Base-by-base conservation (phyloP, 2,329 filamentous ascomycete species). In the Trichothecium roseum region DNA sequence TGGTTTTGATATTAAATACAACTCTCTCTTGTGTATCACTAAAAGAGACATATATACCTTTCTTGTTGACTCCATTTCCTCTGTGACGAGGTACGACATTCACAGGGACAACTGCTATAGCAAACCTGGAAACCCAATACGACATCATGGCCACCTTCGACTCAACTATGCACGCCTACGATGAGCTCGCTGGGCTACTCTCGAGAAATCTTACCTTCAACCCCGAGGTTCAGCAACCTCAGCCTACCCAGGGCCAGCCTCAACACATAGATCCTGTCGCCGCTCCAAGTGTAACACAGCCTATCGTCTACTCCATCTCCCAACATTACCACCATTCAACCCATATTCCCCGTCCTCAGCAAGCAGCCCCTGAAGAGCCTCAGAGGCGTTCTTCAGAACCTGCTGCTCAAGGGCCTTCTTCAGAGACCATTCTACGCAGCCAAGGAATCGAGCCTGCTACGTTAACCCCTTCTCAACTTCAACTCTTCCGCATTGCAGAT, bases 241-340 rank as follows among this genome's bases (percentile, higher is more conserved):
- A 48, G 22, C 52, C 40, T 36, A 56, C 51, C 38, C 56, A 56
- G 37, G 51, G 48, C 35, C 45, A 38, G 10, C 20, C 20, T 24
- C 6, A 10, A 24, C 6, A 10, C 20, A 39, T 37, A 10, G 37
- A 40, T 13, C 41, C 37, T 37, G n/a, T 20, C 38, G 26, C 40
- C n/a, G 28, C 29, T 10, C 30, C 45, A 16, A 34, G 36, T 14
- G 55, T 53, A 40, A 41, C 48, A 29, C 57, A 60, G 38, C 63
- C 59, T 32, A 79, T 84, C 42, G 66, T 72, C 42, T 93, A 91
- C 62, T 78, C 72, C 39, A 75, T 84, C 46, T 83, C 84, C 8
- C 80, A 84, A 51, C 86, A 94, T 56, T 94, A 94, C 56, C 81
- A 81, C 44, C 85, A 88, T 52, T 86, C 84, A 8, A 66, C 81